Evolutionary conservation across 2,329 filamentous ascomycete genomes (phyloP).

Genomic region (Aplosporella prunicola): DNA sequence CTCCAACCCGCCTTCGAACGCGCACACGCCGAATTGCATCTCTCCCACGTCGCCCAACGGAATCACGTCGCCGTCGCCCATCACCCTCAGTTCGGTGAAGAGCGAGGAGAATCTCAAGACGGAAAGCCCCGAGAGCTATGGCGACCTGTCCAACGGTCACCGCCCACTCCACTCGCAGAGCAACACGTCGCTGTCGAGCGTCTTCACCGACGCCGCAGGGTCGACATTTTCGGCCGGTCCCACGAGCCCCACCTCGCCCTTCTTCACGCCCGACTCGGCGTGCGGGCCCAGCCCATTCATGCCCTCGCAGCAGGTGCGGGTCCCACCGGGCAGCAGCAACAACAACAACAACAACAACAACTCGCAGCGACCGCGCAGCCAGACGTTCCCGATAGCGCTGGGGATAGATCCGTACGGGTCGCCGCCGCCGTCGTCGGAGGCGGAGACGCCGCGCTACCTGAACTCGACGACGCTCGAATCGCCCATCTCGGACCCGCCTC

Average conservation of each 20-base stretch:
- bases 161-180: constrained; percentile 57
- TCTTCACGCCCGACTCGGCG: constrained; percentile 69
- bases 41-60: constrained; percentile 66
- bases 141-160: constrained; percentile 52
- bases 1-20: constrained; percentile 47
- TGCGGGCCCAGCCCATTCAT: constrained; percentile 55
- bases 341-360: too few species aligned
- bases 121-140: constrained; percentile 47
- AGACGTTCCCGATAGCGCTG: constrained; percentile 66
- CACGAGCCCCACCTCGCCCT: constrained; percentile 64
- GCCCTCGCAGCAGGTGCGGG: constrained; percentile 42
- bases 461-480: constrained; percentile 41
- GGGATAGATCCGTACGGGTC: constrained; percentile 53
- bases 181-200: constrained; percentile 57
- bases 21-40: constrained; percentile 54
- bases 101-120: constrained; percentile 59
- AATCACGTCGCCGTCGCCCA: constrained; percentile 57
- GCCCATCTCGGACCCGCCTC: constrained; percentile 24
- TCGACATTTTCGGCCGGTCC: constrained; percentile 60
- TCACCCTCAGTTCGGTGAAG: constrained; percentile 52
- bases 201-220: constrained; percentile 55
- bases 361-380: constrained; percentile 70
- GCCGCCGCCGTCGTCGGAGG: constrained; percentile 42
- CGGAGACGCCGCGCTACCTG: constrained; percentile 45
- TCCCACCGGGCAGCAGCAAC: constrained; percentile 36